phyloP scores from a whole-genome alignment of 306 rosid species.

The Citrullus colocynthis region DNA sequence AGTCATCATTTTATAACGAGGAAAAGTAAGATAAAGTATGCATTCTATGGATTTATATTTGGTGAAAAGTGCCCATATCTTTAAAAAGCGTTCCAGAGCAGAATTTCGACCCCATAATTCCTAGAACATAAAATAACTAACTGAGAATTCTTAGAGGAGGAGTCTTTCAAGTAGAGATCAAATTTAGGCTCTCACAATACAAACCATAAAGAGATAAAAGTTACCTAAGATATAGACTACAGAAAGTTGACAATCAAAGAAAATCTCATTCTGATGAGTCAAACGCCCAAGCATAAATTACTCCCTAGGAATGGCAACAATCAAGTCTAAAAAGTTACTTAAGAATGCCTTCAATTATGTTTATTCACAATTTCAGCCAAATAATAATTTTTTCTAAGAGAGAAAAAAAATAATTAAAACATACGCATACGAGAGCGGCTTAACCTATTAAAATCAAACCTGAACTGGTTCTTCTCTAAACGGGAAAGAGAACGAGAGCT shows the following conservation, averaged over 20 bases:
- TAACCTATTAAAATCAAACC: background rate
- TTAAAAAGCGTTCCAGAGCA: background rate
- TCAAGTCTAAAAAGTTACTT: background rate
- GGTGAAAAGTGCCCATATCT: background rate
- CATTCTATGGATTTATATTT: background rate
- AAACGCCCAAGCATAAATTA: background rate
- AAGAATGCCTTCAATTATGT: background rate
- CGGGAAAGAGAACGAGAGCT: background rate
- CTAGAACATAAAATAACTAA: background rate
- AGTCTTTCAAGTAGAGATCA: background rate
- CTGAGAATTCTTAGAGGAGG: background rate
- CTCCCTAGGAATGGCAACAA: background rate
- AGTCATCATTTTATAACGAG: background rate
- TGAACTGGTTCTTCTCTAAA: background rate
- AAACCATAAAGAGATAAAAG: background rate
- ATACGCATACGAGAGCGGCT: background rate
- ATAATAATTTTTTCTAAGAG: background rate
- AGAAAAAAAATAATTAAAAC: background rate
- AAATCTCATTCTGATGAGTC: background rate
- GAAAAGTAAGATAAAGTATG: background rate
- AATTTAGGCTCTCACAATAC: background rate
- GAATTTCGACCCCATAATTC: background rate
- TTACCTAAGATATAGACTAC: background rate
- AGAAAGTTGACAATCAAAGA: background rate
- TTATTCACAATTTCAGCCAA: background rate